Conservation (phyloP, 257 asterid species). For the Jaltomata sinuosa region DNA sequence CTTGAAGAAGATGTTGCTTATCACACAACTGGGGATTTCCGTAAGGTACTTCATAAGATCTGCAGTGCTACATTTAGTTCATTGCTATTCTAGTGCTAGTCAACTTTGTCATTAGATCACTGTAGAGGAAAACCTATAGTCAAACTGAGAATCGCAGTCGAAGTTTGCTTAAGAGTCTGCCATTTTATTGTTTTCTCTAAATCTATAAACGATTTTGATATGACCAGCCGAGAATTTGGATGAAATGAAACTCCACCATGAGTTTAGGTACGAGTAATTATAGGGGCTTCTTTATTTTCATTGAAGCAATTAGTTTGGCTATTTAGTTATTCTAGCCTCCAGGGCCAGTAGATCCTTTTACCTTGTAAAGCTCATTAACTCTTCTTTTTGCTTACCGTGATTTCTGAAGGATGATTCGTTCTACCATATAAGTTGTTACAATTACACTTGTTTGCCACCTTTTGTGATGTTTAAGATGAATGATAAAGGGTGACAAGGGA, state of each 20-base stretch:
- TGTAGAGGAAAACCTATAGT: background rate
- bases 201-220: background rate
- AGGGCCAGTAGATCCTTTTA: background rate
- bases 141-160: background rate
- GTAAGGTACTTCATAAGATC: constrained; percentile 43
- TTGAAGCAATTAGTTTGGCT: background rate
- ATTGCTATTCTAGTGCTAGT: background rate
- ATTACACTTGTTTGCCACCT: background rate
- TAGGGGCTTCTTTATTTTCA: background rate
- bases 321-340: background rate
- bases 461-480: background rate
- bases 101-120: background rate
- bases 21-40: constrained; percentile 68
- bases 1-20: constrained; percentile 88
- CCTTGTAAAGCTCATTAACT: background rate
- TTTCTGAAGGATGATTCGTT: background rate
- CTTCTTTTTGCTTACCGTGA: background rate
- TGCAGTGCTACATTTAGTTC: background rate
- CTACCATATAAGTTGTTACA: background rate
- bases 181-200: background rate
- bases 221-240: background rate
- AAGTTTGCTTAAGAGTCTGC: background rate
- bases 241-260: background rate
- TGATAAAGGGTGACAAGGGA: background rate
- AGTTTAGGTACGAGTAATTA: background rate